Base-by-base conservation (phyloP, 768 basidiomycete genomes). In the Pleurotus citrinopileatus region DNA sequence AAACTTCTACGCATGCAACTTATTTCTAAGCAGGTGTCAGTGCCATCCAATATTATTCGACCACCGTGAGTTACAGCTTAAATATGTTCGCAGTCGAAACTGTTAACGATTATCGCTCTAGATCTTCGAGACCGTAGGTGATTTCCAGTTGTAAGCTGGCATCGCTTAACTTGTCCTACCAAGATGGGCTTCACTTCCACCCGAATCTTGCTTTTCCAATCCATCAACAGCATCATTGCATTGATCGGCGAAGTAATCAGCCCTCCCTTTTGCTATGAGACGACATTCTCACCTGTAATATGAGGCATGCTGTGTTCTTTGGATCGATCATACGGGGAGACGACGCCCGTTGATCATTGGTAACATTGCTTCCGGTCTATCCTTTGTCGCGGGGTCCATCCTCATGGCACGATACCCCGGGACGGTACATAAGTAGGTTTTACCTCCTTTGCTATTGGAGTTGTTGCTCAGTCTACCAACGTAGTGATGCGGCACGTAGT, bases 1-100 rank as follows among this genome's bases (percentile, higher is more conserved):
- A 28, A 1, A 25, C 8, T 19, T 29, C 10, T n/a, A 19, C 37
- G 10, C 20, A n/a, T 25, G 10, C 9, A 3, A 7, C 9, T 25
- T 9, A 29, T 4, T 3, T 13, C 13, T 17, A 10, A 25, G 2
- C 59, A 63, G 65, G 76, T 65, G 73, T 82, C 52, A 78, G 76
- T 46, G 78, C 76, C 34, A 80, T 84, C 36, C 80, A 81, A 57
- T 80, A 79, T 63, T 80, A 79, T 60, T 77, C 76, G 3, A 75
- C 74, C 0, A 71, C 69, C 20, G 74, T 74, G 55, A 45, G 65
- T 57, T 15, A 22, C 25, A 26, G 36, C 42, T 9, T 53, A 8
- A 23, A 43, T 23, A 46, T 28, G 10, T 9, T 23, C 25, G 1
- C 8, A 32, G 29, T 20, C 40, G 46, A 15, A 36, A 22, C 29